Evolutionary conservation across 495 filamentous ascomycete genomes (phyloP).

Genomic region (Durotheca rogersii): DNA sequence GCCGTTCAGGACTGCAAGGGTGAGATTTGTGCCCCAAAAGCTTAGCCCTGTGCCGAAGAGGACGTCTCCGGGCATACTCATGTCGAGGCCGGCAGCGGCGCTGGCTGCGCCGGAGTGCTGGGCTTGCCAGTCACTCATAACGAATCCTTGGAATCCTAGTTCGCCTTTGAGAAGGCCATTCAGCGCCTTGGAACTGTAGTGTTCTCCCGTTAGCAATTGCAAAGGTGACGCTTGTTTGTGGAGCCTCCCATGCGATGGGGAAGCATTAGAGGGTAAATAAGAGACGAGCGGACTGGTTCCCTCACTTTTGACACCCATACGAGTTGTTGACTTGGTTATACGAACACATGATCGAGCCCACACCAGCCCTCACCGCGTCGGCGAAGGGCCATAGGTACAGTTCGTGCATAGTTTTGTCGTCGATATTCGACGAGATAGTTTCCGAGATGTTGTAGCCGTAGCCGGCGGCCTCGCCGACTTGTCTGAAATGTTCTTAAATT

Average conservation of each 20-base stretch:
- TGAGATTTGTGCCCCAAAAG: conserved; percentile 85
- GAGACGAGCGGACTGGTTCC: background rate
- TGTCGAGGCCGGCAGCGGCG: conserved; percentile 85
- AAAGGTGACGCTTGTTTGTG: too few relatives aligned
- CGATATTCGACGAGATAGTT: conserved; percentile 75
- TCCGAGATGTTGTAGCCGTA: conserved; percentile 67
- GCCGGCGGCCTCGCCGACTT: conserved; percentile 60
- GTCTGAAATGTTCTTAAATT: conserved; percentile 75
- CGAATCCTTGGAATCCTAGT: conserved; percentile 90
- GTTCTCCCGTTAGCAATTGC: conserved; percentile 61
- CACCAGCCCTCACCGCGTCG: conserved; percentile 56
- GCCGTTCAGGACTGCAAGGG: conserved; percentile 83
- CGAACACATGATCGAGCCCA: conserved; percentile 88
- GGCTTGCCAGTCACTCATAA: conserved; percentile 88
- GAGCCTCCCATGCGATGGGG: too few relatives aligned
- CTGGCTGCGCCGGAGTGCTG: conserved; percentile 79
- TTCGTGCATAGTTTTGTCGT: conserved; percentile 94
- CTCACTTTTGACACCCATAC: conserved; percentile 72
- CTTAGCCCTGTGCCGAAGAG: conserved; percentile 68
- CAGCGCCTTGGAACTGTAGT: conserved; percentile 58
- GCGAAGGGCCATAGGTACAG: conserved; percentile 75
- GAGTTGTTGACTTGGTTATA: conserved; percentile 93
- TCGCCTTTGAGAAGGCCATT: conserved; percentile 89
- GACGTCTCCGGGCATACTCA: conserved; percentile 93
- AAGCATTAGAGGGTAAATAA: conserved; percentile 56